Evolutionary conservation across 257 asterid genomes (phyloP), one percentile per base, ranked within the genome.

Genomic region (Catharanthus roseus): DNA sequence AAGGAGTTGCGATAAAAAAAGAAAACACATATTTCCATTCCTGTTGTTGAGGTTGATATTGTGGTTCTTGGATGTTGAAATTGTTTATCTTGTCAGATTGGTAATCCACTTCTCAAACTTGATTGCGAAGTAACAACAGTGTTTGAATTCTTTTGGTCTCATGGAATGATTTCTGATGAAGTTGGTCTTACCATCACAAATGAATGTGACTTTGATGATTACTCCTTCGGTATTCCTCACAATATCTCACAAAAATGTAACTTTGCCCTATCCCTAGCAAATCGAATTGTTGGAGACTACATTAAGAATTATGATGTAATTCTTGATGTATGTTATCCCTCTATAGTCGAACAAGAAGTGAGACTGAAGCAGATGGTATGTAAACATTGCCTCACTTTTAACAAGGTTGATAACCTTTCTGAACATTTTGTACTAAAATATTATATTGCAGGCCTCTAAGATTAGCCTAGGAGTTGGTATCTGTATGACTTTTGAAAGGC

Each of bases 121-220:
- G 99, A 91, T 65, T 93, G 97, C 0, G 99, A 95, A 81, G 84
- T 72, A 28, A 90, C 97, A 31, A 93, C 97, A 72, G 82, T 88
- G 24, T 91, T 83, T 19, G 97, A 91, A 19, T 95, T 49, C 81
- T 95, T 86, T 70, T 95, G 97, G 99, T 95, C 99, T 10, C 99
- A 91, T 50, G 97, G 99, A 36, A 89, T 95, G 97, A 91, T 95
- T 71, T 95, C 99, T 61, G 99, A 95, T 79, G 99, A 95, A 82
- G 18, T 80, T 10, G 95, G 96, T 54, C 90, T 83, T 39, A 49
- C 93, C 72, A 87, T 95, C 58, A 89, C 82, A 85, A 88, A 82
- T 55, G 91, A 91, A 23, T 95, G 99, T 61, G 88, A 89, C 39
- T 91, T 95, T 71, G 96, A 91, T 6, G 97, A 95, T 69, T 95